Evolutionary conservation across 2,329 filamentous ascomycete genomes (phyloP).

Genomic region (Verticillium nubilum): DNA sequence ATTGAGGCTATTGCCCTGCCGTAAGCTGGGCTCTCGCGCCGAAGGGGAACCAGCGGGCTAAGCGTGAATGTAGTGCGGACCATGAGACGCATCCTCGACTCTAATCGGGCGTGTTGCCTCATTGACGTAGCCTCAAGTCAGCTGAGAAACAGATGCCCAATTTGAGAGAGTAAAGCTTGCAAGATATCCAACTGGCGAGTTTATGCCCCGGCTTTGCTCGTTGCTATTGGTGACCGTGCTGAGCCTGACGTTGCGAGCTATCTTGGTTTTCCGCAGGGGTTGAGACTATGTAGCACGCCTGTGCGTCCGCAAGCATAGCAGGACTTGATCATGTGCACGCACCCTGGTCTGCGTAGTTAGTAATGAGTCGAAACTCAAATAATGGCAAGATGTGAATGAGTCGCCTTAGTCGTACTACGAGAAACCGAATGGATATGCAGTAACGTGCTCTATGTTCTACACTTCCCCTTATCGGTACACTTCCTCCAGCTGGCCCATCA

Average conservation of each 20-base stretch:
- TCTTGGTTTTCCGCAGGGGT: too few species aligned
- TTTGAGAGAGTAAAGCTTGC: neutral
- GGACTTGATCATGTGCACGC: too few species aligned
- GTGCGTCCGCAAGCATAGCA: too few species aligned
- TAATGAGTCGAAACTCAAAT: too few species aligned
- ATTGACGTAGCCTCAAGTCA: neutral
- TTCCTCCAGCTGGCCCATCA: neutral
- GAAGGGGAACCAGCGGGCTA: neutral
- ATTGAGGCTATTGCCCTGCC: constrained; percentile 82
- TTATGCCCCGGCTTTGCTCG: neutral
- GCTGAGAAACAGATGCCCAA: neutral
- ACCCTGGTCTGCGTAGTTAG: too few species aligned
- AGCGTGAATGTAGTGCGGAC: neutral
- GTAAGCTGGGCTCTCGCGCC: constrained; percentile 23
- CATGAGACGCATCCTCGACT: neutral
- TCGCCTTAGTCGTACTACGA: too few species aligned
- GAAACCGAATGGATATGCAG: constrained; percentile 8
- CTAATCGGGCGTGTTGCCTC: neutral
- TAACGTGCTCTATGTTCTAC: constrained; percentile 13
- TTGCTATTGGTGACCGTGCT: neutral
- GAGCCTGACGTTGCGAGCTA: too few species aligned
- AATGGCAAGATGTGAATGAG: too few species aligned
- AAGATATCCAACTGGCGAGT: neutral
- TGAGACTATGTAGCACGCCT: too few species aligned
- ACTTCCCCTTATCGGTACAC: constrained; percentile 13